Evolutionary conservation across 495 filamentous ascomycete species (phyloP), one percentile per base, ranked within the genome.

Genomic region (Bombardia bombarda): DNA sequence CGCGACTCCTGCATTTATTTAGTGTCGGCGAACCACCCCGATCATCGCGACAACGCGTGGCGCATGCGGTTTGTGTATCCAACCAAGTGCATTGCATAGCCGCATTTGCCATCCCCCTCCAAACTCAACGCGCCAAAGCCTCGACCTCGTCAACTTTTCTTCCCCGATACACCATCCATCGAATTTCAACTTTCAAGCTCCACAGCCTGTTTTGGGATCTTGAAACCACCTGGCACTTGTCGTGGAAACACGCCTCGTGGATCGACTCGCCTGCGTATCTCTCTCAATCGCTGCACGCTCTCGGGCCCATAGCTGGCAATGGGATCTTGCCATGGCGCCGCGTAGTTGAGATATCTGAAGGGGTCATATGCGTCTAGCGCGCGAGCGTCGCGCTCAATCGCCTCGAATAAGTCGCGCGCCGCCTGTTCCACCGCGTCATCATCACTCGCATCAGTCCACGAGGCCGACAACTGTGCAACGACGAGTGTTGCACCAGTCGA

Each of bases 311-410:
- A 63, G 14, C 44, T 39, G 3, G 35, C 18, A 4, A 62, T 44
- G 1, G 46, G 43, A 30, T 57, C 49, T 42, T 62, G 59, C 17
- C 40, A 43, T 20, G 42, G 38, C 5, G 35, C 47, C 0, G 57
- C 52, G 46, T 59, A 60, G 39, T 57, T 56, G 23, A 59, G 35
- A 38, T 60, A 62, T 16, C 46, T n/a, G 28, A 42, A 62, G 3
- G 47, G 50, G 6, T 53, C 42, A 20, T 30, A 19, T 7, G 21
- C 23, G 4, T 4, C 21, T 14, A 44, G 44, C 7, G 34, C 35
- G 16, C 42, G 28, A 1, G 51, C 47, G 3, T 35, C 35, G 21
- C 17, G 49, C 10, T 33, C 32, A 5, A 59, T 46, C 10, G 40
- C 43, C 14, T 7, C 22, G 5, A 61, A 34, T 6, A 51, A 36